These are phyloP conservation scores for Sugiyamaella grinbergsii DNA, from an alignment of 1,139 yeast genomes.

Conservation along the genomic window DNA sequence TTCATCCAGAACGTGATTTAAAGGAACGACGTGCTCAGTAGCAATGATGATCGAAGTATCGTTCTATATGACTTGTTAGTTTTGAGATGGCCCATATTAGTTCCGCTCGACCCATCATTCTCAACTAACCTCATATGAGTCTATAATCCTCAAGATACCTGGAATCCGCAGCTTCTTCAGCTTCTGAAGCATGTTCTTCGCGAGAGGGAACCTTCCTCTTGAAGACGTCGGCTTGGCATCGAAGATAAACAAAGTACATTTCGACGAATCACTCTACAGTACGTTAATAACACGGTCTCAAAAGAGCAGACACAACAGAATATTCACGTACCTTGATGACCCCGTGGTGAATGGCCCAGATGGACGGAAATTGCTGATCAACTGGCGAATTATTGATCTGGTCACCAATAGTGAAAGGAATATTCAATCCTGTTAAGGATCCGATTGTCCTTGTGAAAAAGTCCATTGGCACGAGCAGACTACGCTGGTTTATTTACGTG, in stretches of 20 bases:
- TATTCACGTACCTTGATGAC: constrained; percentile 34
- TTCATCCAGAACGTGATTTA: constrained; percentile 40
- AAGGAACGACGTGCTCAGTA: constrained; percentile 75
- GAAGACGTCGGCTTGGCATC: constrained; percentile 51
- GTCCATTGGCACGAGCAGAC: constrained; percentile 36
- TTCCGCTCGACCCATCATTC: background rate
- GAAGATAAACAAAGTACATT: constrained; percentile 63
- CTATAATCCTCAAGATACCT: constrained; percentile 69
- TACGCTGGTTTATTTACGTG: too few relatives aligned
- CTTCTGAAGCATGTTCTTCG: constrained; percentile 65
- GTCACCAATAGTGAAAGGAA: constrained; percentile 40
- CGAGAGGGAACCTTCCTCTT: constrained; percentile 47
- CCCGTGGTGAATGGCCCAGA: constrained; percentile 57
- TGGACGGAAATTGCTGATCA: constrained; percentile 39
- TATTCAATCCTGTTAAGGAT: constrained; percentile 38
- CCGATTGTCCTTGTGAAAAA: constrained; percentile 44
- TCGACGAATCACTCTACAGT: constrained; percentile 43
- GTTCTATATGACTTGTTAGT: constrained; percentile 43
- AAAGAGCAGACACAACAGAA: background rate
- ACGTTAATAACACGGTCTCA: constrained; percentile 12
- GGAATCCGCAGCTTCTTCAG: constrained; percentile 75
- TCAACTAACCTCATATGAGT: constrained; percentile 52
- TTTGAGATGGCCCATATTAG: background rate
- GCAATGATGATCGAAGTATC: constrained; percentile 65
- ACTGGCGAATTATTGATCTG: constrained; percentile 26